Evolutionary conservation across 1,284 basidiomycete genomes (phyloP).

Genomic region (Earliella scabrosa): DNA sequence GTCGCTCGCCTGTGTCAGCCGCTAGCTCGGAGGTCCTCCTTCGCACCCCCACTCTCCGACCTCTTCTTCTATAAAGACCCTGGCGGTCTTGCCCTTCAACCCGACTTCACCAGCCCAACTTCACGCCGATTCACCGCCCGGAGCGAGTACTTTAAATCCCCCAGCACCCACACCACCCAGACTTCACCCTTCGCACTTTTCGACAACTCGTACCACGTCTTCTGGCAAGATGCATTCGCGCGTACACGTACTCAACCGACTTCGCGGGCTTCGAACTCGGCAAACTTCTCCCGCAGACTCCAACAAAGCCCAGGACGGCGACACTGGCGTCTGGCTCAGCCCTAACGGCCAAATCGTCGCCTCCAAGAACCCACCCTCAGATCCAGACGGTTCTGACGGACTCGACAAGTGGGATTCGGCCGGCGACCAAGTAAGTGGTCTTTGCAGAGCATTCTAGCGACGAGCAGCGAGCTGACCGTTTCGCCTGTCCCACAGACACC

Average conservation of each 20-base stretch:
- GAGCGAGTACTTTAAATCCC: too few relatives aligned
- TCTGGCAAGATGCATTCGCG: slow-evolving; percentile 10
- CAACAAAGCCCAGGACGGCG: background rate
- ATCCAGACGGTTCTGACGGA: background rate
- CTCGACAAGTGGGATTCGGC: too few relatives aligned
- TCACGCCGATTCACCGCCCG: too few relatives aligned
- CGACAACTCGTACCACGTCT: background rate
- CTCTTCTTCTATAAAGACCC: background rate
- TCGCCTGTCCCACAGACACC: too few relatives aligned
- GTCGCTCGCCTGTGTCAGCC: too few relatives aligned
- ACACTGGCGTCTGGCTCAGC: slow-evolving; percentile 10
- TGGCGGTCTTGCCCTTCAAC: too few relatives aligned
- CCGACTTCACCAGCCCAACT: too few relatives aligned
- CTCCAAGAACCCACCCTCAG: background rate
- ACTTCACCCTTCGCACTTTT: background rate
- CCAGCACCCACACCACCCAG: too few relatives aligned
- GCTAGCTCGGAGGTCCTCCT: too few relatives aligned
- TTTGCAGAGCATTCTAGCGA: too few relatives aligned
- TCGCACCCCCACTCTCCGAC: background rate
- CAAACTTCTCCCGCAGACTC: slow-evolving; percentile 5
- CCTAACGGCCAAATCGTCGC: slow-evolving; percentile 18
- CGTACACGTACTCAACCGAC: background rate
- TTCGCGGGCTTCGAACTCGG: background rate
- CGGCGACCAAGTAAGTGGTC: too few relatives aligned
- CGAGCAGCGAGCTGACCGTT: too few relatives aligned